Conservation (phyloP, 768 basidiomycete genomes). For the Epithele typhae region DNA sequence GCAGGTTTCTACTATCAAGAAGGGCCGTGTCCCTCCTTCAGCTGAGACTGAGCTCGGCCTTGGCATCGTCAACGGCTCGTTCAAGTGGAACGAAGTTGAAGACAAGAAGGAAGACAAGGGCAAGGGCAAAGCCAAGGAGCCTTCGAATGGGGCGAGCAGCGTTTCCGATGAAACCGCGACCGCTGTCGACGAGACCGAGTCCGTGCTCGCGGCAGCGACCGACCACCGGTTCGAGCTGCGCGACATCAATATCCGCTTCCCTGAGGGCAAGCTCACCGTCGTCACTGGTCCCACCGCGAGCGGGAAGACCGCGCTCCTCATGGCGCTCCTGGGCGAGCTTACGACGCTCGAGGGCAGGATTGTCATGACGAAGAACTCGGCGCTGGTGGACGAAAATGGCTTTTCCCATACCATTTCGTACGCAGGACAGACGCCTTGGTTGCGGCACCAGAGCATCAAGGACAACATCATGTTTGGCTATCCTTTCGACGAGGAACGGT, state of each 20-base stretch:
- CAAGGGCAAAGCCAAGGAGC: constrained; percentile 13
- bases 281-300: constrained; percentile 78
- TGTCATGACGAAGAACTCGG: constrained; percentile 62
- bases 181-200: constrained; percentile 11
- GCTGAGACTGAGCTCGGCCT: constrained; percentile 32
- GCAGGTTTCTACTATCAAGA: constrained; percentile 43
- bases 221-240: constrained; percentile 62
- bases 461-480: constrained; percentile 61
- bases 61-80: constrained; percentile 46
- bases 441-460: constrained; percentile 44
- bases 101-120: constrained; percentile 26
- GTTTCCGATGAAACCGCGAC: constrained; percentile 14
- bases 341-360: constrained; percentile 51
- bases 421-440: constrained; percentile 47
- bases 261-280: constrained; percentile 64
- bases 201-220: constrained; percentile 4
- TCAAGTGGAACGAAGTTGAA: constrained; percentile 54
- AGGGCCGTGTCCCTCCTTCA: constrained; percentile 19
- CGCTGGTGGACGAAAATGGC: constrained; percentile 55
- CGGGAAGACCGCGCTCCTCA: constrained; percentile 77
- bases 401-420: constrained; percentile 47
- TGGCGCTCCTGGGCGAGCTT: constrained; percentile 73
- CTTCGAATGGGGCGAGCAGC: constrained; percentile 6
- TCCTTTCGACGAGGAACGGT: constrained; percentile 61
- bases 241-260: constrained; percentile 68